Conservation (phyloP, 495 filamentous ascomycete genomes). For the Penicillium coffeae region DNA sequence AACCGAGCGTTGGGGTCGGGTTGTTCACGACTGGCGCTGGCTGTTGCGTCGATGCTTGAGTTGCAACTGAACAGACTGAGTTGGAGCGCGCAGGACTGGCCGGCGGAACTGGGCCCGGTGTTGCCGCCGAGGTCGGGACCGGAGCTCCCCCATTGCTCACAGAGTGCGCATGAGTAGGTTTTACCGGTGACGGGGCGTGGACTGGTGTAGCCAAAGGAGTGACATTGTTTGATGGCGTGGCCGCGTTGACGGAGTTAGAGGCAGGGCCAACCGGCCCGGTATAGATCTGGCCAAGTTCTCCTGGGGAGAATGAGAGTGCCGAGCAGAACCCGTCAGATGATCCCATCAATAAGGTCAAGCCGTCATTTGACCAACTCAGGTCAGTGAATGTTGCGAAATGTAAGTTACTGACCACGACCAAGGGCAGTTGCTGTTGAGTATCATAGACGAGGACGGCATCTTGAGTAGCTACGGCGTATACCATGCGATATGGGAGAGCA, state of each 20-base stretch:
- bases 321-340: conserved; percentile 99
- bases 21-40: conserved; percentile 58
- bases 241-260: conserved; percentile 41
- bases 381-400: conserved; percentile 98
- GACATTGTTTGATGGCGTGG: conserved; percentile 51
- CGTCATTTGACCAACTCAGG: conserved; percentile 91
- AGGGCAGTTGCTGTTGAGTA: conserved; percentile 90
- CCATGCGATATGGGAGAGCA: conserved; percentile 82
- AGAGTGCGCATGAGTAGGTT: conserved; percentile 44
- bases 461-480: conserved; percentile 96
- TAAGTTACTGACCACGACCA: conserved; percentile 91
- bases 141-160: conserved; percentile 6
- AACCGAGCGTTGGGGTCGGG: conserved; percentile 69
- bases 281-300: conserved; percentile 86
- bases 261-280: conserved; percentile 54
- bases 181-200: conserved; percentile 55
- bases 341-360: conserved; percentile 86
- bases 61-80: conserved; percentile 80
- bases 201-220: conserved; percentile 65
- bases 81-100: conserved; percentile 77
- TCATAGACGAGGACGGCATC: conserved; percentile 96
- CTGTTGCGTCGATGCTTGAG: conserved; percentile 44
- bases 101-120: conserved; percentile 52
- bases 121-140: conserved; percentile 14
- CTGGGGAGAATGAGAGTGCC: conserved; percentile 73